Evolutionary conservation across 306 rosid species (phyloP), one percentile per base, ranked within the genome.

Genomic region (Macrotyloma uniflorum): DNA sequence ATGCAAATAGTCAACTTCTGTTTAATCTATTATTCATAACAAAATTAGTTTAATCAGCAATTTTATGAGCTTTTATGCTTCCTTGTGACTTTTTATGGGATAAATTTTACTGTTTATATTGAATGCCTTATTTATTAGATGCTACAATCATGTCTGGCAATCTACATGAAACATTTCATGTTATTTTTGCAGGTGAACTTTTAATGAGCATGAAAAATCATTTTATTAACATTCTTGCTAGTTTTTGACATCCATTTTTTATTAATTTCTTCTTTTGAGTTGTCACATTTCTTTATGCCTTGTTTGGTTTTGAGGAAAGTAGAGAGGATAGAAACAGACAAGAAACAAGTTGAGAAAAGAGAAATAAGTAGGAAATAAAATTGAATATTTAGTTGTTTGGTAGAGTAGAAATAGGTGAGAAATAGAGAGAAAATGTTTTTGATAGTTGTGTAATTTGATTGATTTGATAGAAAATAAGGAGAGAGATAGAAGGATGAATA

Each of bases 251-350:
- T 5, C 47, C 59, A 8, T 47, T 16, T 45, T 77, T 45, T 42
- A 26, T 50, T 43, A 74, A 45, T 22, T 83, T 47, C 70, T 50
- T 22, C 32, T 63, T 63, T 30, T 35, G 54, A 45, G 32, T 66
- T 13, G 61, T 49, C 49, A 28, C 42, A 35, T 81, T 45, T 67
- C 42, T 53, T 18, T 43, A 62, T 14, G 72, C 38, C 3, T 30
- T 26, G 28, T 26, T 3, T 26, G 32, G 2, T 30, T 30, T 30
- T 30, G 32, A 30, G 32, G 32, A 30, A 1, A 3, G 28, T 26
- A 26, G 28, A 26, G 28, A 26, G 3, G 28, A 26, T 26, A 3
- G 28, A 26, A 26, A 26, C 3, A 26, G 28, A 26, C 2, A 26
- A 26, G 28, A 26, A 26, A 26, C 28, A 30, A 30, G 32, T 30